These are phyloP conservation scores for Reticulascus tulasneorum DNA, from an alignment of 2,329 filamentous ascomycete species.

Conservation along the genomic window DNA sequence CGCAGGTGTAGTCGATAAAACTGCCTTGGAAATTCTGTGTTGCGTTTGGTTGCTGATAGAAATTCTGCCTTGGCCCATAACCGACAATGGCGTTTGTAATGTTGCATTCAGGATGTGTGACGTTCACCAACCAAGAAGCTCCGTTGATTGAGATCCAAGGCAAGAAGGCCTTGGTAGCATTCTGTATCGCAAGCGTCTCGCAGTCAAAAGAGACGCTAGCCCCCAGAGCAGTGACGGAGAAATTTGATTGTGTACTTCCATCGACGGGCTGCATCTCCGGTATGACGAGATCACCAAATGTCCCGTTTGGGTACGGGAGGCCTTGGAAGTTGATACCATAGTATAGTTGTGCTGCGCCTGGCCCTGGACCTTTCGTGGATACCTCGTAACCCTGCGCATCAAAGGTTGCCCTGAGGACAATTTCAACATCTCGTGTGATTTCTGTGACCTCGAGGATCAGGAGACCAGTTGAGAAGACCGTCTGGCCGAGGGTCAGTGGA, in stretches of 20 bases:
- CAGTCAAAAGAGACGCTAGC: slow-evolving; percentile 19
- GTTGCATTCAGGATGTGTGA: slow-evolving; percentile 18
- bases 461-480: slow-evolving; percentile 24
- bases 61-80: slow-evolving; percentile 18
- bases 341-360: slow-evolving; percentile 10
- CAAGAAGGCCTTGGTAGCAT: slow-evolving; percentile 14
- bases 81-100: slow-evolving; percentile 20
- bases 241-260: slow-evolving; percentile 3
- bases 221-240: slow-evolving; percentile 12
- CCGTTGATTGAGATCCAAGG: slow-evolving; percentile 19
- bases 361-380: slow-evolving; percentile 9
- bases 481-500: slow-evolving; percentile 9
- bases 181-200: slow-evolving; percentile 17
- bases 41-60: slow-evolving; percentile 19
- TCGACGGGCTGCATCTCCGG: slow-evolving; percentile 3
- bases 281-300: slow-evolving; percentile 6
- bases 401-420: slow-evolving; percentile 5
- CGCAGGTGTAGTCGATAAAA: slow-evolving; percentile 19
- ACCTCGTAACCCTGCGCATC: slow-evolving; percentile 23
- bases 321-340: slow-evolving; percentile 12
- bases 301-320: slow-evolving; percentile 9
- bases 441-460: slow-evolving; percentile 22
- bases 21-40: slow-evolving; percentile 23
- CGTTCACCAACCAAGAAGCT: slow-evolving; percentile 18
- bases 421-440: slow-evolving; percentile 10